These are phyloP conservation scores for Aspergillus mulundensis DNA, from an alignment of 495 filamentous ascomycete species.

Conservation along the genomic window DNA sequence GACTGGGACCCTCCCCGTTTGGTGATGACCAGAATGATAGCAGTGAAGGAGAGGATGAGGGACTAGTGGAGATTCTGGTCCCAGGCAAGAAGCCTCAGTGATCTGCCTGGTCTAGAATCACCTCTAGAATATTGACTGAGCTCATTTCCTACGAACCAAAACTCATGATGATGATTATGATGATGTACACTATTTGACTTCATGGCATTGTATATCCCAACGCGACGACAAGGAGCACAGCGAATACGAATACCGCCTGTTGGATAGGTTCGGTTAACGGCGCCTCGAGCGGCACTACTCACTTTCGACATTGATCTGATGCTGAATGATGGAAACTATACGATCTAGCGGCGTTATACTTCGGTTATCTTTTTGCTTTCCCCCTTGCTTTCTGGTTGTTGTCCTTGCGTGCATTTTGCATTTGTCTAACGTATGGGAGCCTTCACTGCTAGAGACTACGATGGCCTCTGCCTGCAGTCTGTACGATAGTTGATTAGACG, in stretches of 20 bases:
- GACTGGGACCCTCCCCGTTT: constrained; percentile 33
- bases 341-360: constrained; percentile 11
- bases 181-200: constrained; percentile 17
- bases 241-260: constrained; percentile 10
- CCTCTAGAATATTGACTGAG: constrained; percentile 2
- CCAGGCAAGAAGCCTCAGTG: constrained; percentile 38
- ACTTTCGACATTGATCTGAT: constrained; percentile 8
- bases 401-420: constrained; percentile 2
- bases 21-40: constrained; percentile 42
- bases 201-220: constrained; percentile 17
- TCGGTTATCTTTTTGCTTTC: not conserved
- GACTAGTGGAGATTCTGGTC: constrained; percentile 46
- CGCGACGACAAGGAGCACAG: constrained; percentile 13
- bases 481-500: constrained; percentile 15
- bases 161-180: constrained; percentile 18
- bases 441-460: constrained; percentile 8
- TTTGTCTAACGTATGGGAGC: constrained; percentile 11
- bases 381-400: not conserved
- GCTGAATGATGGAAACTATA: constrained; percentile 10
- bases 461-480: constrained; percentile 5
- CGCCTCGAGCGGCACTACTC: not conserved
- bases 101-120: not conserved
- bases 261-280: constrained; percentile 10
- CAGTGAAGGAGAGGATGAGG: constrained; percentile 47
- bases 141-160: constrained; percentile 7